A percentile compares a stretch with the other conserved stretches of the same genome.
phyloP scores from a whole-genome alignment of 1,139 yeast species.

The Candida sanyaensis region DNA sequence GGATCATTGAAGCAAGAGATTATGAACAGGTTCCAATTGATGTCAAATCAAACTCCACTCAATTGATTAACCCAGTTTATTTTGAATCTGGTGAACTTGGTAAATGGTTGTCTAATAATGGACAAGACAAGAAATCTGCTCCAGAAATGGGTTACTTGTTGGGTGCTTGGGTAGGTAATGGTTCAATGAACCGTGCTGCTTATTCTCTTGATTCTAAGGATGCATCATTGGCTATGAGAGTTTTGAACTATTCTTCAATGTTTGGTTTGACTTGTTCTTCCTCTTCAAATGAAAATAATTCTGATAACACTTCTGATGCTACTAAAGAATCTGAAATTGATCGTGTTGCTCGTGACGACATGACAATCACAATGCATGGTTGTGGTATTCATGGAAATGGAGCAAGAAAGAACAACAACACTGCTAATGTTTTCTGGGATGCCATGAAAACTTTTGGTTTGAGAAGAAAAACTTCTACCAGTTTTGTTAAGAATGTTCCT shows the following conservation, averaged over 20 bases:
- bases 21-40: conserved; percentile 17
- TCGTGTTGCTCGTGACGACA: neutral
- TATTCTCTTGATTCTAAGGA: conserved; percentile 23
- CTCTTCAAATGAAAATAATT: no score
- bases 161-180: conserved; percentile 28
- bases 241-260: conserved; percentile 1
- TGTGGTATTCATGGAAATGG: neutral
- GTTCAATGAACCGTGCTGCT: conserved; percentile 15
- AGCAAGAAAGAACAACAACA: conserved; percentile 1
- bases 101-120: conserved; percentile 15
- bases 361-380: conserved; percentile 1
- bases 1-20: conserved; percentile 38
- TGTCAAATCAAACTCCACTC: conserved; percentile 27
- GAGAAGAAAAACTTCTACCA: neutral
- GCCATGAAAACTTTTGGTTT: conserved; percentile 3
- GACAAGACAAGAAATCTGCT: conserved; percentile 16
- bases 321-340: neutral
- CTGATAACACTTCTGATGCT: neutral
- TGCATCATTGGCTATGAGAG: conserved; percentile 3
- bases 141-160: conserved; percentile 30
- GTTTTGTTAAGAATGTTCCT: conserved; percentile 18
- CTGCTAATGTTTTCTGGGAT: conserved; percentile 10
- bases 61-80: conserved; percentile 33
- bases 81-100: conserved; percentile 26
- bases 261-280: conserved; percentile 1